Evolutionary conservation across 768 basidiomycete genomes (phyloP).

Genomic region (Russula olivacea): DNA sequence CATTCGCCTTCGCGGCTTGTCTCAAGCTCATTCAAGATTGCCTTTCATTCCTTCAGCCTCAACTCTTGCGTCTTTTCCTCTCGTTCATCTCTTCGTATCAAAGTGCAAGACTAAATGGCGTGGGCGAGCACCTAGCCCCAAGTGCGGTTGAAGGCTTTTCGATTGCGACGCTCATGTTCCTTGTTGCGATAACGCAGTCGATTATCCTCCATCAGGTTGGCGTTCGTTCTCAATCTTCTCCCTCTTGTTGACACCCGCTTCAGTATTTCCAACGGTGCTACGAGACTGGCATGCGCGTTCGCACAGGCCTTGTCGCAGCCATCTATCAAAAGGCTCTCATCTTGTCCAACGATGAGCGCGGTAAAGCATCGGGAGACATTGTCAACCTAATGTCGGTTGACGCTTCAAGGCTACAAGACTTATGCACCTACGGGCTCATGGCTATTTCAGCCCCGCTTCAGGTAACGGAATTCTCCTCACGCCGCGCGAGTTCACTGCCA

Average conservation of each 20-base stretch:
- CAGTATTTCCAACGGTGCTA: constrained; percentile 84
- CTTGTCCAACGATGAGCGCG: constrained; percentile 79
- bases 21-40: constrained; percentile 78
- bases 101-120: constrained; percentile 36
- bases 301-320: constrained; percentile 77
- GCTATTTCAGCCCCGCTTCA: constrained; percentile 82
- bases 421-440: constrained; percentile 80
- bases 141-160: constrained; percentile 62
- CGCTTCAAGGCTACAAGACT: constrained; percentile 68
- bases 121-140: constrained; percentile 27
- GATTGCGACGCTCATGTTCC: constrained; percentile 76
- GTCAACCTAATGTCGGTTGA: constrained; percentile 94
- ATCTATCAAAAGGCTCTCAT: constrained; percentile 86
- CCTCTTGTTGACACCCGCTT: not conserved
- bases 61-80: constrained; percentile 73
- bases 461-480: constrained; percentile 34
- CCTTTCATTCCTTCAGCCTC: constrained; percentile 81
- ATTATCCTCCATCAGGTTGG: constrained; percentile 71
- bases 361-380: constrained; percentile 82
- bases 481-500: not conserved
- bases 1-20: constrained; percentile 53
- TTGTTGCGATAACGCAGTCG: constrained; percentile 72
- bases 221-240: not conserved
- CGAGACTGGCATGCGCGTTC: constrained; percentile 89
- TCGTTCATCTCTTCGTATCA: constrained; percentile 80